Conservation (phyloP, 2,329 filamentous ascomycete genomes). For the Diaporthe ampelina region DNA sequence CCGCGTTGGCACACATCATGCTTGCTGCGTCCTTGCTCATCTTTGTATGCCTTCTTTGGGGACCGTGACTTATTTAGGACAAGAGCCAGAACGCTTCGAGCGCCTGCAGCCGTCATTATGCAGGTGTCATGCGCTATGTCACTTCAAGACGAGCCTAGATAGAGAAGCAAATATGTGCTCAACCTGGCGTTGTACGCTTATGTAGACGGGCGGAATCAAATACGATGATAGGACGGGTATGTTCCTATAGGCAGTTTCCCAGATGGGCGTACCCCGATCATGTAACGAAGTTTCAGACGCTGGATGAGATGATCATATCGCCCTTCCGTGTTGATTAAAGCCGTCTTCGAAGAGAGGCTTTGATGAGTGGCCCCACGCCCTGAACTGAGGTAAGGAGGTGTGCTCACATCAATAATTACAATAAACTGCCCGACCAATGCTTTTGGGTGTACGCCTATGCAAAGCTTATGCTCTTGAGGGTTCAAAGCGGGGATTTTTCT, state of each 20-base stretch:
- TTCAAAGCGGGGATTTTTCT: slow-evolving; percentile 1
- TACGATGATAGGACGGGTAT: not conserved
- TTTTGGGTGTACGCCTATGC: slow-evolving; percentile 9
- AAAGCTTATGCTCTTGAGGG: not conserved
- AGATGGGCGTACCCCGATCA: not conserved
- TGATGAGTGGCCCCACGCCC: not conserved
- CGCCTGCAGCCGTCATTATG: slow-evolving; percentile 13
- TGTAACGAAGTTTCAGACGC: slow-evolving; percentile 5
- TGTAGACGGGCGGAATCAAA: slow-evolving; percentile 13
- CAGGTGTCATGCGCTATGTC: slow-evolving; percentile 1
- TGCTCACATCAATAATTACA: slow-evolving; percentile 42
- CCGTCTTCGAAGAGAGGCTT: slow-evolving; percentile 1
- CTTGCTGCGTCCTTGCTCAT: not conserved
- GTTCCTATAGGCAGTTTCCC: not conserved
- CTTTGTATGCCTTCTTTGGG: slow-evolving; percentile 1
- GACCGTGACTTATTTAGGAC: not conserved
- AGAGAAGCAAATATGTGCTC: not conserved
- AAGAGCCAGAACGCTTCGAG: slow-evolving; percentile 7
- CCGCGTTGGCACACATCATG: not conserved
- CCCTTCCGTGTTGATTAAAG: slow-evolving; percentile 14
- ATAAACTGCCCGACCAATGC: slow-evolving; percentile 33
- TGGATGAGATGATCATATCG: not conserved
- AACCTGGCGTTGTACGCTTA: not conserved
- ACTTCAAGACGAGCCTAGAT: slow-evolving; percentile 1
- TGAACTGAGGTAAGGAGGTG: not conserved